These are phyloP conservation scores for Colletotrichum sp. DNA, from an alignment of 2,329 filamentous ascomycete genomes.

Conservation along the genomic window DNA sequence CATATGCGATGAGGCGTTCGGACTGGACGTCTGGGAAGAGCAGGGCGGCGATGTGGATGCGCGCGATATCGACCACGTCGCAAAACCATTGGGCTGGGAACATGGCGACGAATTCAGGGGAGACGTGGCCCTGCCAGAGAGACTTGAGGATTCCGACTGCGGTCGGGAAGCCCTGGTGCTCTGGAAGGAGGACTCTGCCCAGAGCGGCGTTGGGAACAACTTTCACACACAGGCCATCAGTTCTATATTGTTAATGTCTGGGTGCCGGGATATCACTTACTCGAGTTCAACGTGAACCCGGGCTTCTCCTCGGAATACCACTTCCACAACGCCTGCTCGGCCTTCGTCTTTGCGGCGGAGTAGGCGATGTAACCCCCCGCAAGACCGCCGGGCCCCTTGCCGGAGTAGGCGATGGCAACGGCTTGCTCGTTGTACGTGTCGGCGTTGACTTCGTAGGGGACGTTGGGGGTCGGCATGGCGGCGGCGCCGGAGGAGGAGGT, in stretches of 20 bases:
- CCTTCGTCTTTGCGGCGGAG: slow-evolving; percentile 40
- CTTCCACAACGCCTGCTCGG: slow-evolving; percentile 42
- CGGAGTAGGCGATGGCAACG: slow-evolving; percentile 32
- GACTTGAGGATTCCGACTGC: slow-evolving; percentile 23
- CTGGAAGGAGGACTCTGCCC: slow-evolving; percentile 22
- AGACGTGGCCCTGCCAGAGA: slow-evolving; percentile 25
- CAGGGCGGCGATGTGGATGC: slow-evolving; percentile 2
- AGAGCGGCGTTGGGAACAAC: slow-evolving; percentile 33
- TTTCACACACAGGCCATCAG: not conserved
- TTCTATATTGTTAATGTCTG: not conserved
- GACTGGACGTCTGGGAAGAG: not conserved
- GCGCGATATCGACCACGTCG: slow-evolving; percentile 4
- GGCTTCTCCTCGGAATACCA: slow-evolving; percentile 36
- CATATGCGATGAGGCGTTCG: not conserved
- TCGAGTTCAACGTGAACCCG: slow-evolving; percentile 31
- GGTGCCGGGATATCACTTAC: not conserved
- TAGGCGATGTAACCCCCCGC: slow-evolving; percentile 31
- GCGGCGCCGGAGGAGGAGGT: slow-evolving; percentile 38
- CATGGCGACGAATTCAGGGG: not conserved
- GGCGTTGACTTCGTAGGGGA: slow-evolving; percentile 20
- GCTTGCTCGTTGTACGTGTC: slow-evolving; percentile 39
- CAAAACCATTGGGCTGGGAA: slow-evolving; percentile 12
- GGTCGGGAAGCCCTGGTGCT: slow-evolving; percentile 24
- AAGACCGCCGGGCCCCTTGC: slow-evolving; percentile 32
- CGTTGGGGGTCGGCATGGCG: slow-evolving; percentile 23